Evolutionary conservation across 768 basidiomycete genomes (phyloP), one percentile per base, ranked within the genome.

Genomic region (Phanerochaete sordida): DNA sequence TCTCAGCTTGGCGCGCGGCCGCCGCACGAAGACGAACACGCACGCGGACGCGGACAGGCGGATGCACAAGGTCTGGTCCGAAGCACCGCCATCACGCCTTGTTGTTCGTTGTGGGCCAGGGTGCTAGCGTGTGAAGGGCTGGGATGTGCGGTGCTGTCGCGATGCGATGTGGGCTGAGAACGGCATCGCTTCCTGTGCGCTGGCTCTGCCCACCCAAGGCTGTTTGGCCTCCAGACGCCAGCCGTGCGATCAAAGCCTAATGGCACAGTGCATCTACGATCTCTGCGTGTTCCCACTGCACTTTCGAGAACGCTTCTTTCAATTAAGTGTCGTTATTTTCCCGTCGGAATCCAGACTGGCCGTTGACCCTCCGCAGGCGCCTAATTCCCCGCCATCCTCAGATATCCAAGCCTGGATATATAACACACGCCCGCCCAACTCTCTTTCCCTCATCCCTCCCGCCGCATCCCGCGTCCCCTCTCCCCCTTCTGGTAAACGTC

Each of bases 101-200:
- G 48, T 50, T 50, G 48, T 50, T 28, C 30, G 51, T n/a, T 53
- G 51, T 33, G 51, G 51, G 24, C 51, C n/a, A 30, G 15, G 51
- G 19, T 19, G 44, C 16, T 3, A 11, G 51, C 51, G 51, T 53
- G 51, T 30, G 51, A 53, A 53, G 30, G 51, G 47, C 8, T n/a
- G n/a, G 51, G 51, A 3, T 28, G 33, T 53, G 51, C 51, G 51
- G n/a, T 53, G 51, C 33, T 33, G n/a, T 27, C 51, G 51, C 51
- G 51, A 35, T 53, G 51, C 51, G 31, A 9, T 12, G 30, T 30
- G n/a, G n/a, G n/a, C 5, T 3, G 24, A 28, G 48, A 28, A 31
- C 16, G 50, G 30, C 28, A 51, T 51, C 50, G 50, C 50, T 51
- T 51, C 50, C 50, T 51, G 50, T 51, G 50, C 50, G 50, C 50